phyloP scores from a whole-genome alignment of 2,329 filamentous ascomycete species.

The Ophiostoma ulmi region DNA sequence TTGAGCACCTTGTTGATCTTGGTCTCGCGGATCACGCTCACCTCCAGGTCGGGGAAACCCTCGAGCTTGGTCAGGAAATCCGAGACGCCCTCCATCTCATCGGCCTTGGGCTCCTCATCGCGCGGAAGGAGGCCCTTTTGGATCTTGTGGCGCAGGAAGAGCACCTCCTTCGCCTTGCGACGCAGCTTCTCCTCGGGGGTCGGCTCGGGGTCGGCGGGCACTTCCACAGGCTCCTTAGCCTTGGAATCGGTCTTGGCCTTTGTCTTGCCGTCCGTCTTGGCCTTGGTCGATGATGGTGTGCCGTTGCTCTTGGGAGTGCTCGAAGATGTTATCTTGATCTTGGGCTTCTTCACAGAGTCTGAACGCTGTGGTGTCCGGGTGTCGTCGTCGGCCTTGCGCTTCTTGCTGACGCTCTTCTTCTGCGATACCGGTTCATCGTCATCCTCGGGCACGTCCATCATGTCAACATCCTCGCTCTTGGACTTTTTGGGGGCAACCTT shows the following conservation, averaged over 20 bases:
- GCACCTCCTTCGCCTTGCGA: constrained; percentile 68
- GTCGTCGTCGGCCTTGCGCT: constrained; percentile 80
- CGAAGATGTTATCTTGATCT: constrained; percentile 57
- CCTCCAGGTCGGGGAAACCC: constrained; percentile 71
- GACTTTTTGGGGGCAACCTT: constrained; percentile 49
- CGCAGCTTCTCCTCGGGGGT: constrained; percentile 53
- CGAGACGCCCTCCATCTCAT: constrained; percentile 74
- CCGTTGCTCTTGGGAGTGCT: constrained; percentile 44
- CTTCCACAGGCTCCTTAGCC: constrained; percentile 36
- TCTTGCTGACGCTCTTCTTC: constrained; percentile 56
- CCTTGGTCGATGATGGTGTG: constrained; percentile 41
- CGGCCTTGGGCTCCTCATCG: constrained; percentile 78
- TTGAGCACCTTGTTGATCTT: constrained; percentile 99
- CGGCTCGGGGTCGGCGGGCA: constrained; percentile 53
- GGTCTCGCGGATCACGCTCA: constrained; percentile 78
- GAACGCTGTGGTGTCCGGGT: constrained; percentile 36
- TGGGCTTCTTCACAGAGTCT: constrained; percentile 63
- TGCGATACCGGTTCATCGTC: constrained; percentile 41
- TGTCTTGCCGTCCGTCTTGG: constrained; percentile 41
- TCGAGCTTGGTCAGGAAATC: constrained; percentile 78
- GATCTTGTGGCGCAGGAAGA: constrained; percentile 89
- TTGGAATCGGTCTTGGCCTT: constrained; percentile 20
- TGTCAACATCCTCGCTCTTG: constrained; percentile 57
- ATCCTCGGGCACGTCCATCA: constrained; percentile 52
- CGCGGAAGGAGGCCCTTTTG: constrained; percentile 88